Evolutionary conservation across 23 red algal species (phyloP), one percentile per base, ranked within the genome.

Genomic region (Agarophyton chilense): DNA sequence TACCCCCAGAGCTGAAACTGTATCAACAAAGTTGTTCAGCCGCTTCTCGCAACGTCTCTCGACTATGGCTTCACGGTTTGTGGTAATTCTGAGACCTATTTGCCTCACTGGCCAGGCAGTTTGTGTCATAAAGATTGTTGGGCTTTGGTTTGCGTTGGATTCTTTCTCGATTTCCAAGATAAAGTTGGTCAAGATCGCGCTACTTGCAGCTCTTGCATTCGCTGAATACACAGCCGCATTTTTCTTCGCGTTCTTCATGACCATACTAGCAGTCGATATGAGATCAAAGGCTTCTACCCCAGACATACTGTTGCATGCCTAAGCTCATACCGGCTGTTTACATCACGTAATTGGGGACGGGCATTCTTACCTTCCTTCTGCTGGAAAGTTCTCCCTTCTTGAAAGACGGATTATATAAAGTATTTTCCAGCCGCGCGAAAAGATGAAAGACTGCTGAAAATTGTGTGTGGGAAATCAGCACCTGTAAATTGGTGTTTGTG

Each of bases 181-280:
- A 25, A 58, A 72, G 21, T 44, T 87, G 28, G 82, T 87, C 25
- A 87, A 87, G 66, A 60, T 68, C 52, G 82, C 82, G 9, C 60
- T 87, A n/a, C 82, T 87, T 34, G 82, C 82, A 41, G 82, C 82
- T 0, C 65, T 87, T 12, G 82, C 82, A 16, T 87, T 87, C 74
- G 82, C 82, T 18, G 82, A 87, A 26, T 87, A 87, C 35, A 87
- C 82, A 28, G 82, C 82, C 25, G 64, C 82, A 2, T 87, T 87
- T 75, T 87, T 87, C 61, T 87, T 87, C 67, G 82, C 82, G 9
- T 87, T 87, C 50, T 87, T 87, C 43, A 87, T 87, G 82, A 87
- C 82, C 11, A 87, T 87, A 43, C 29, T 87, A 33, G 82, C 82
- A 6, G 82, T 87, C 32, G 82, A 87, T 52, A 87, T 87, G 82